Conservation (phyloP, 495 filamentous ascomycete genomes). For the Aspergillus biplanus region DNA sequence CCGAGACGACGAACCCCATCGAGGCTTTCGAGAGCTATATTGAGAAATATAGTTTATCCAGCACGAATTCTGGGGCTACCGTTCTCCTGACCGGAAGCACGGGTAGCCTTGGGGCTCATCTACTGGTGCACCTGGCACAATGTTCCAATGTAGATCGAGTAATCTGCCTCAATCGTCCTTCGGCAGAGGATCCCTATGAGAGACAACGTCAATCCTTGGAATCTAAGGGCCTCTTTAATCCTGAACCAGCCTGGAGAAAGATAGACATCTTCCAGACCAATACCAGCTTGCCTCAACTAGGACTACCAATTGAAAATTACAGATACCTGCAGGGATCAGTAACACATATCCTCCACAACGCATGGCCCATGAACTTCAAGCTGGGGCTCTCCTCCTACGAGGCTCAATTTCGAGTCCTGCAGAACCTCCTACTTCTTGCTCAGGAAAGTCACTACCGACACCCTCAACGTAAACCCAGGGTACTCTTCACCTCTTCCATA, state of each 20-base stretch:
- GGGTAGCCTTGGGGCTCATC: slow-evolving; percentile 49
- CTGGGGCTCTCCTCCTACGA: slow-evolving; percentile 48
- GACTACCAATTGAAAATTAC: slow-evolving; percentile 42
- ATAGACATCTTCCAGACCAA: background rate
- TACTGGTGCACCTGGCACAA: slow-evolving; percentile 34
- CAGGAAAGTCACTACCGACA: slow-evolving; percentile 17
- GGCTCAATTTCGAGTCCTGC: slow-evolving; percentile 48
- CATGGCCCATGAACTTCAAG: slow-evolving; percentile 57
- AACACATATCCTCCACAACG: slow-evolving; percentile 59
- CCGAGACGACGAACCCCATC: background rate
- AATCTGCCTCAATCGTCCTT: slow-evolving; percentile 11
- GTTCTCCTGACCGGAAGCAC: slow-evolving; percentile 54
- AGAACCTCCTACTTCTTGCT: slow-evolving; percentile 49
- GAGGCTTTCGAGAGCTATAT: too few species aligned
- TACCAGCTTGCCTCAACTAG: slow-evolving; percentile 32
- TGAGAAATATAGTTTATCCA: too few species aligned
- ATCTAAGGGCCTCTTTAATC: background rate
- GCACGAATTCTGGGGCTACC: background rate
- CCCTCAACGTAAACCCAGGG: slow-evolving; percentile 7
- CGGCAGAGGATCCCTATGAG: background rate
- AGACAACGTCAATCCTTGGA: slow-evolving; percentile 7
- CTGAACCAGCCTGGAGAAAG: background rate
- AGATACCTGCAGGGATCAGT: slow-evolving; percentile 35
- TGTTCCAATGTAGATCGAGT: background rate
- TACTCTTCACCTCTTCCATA: slow-evolving; percentile 54